Base-by-base conservation (phyloP, 345 rosid genomes). In the Theobroma cacao region DNA sequence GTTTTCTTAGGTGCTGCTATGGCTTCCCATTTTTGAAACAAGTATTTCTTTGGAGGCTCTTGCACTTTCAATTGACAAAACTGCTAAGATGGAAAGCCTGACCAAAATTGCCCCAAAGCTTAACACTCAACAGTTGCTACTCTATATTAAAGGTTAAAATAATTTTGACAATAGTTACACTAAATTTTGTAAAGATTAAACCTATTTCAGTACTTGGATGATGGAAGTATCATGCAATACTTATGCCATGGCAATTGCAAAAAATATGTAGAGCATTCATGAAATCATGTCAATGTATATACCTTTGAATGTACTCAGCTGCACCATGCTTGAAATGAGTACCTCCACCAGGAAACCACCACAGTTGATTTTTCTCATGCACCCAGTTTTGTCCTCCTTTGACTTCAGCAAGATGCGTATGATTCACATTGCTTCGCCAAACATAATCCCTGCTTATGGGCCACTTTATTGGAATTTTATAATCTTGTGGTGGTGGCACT, bases 321-420 rank as follows among this genome's bases (percentile, higher is more conserved):
- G 98, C 98, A 26, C 99, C 98, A 61, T 92, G 93, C 85, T 94
- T 96, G 83, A 96, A 96, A 90, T 96, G 94, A 67, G 99, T 91
- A 71, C 99, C 99, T 52, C 99, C 99, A 43, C 98, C 97, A 0
- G 99, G 99, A 72, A 96, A 96, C 97, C 97, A 94, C 98, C 98
- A 93, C 50, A 91, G 78, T 79, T 86, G 88, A 53, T 85, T 85
- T 72, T 87, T 88, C 77, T 89, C 91, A 68, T 92, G 99, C 43
- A 95, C 96, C 99, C 99, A 95, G 76, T 90, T 95, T 78, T 95
- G 96, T n/a, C 98, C 99, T 85, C 98, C 96, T 82, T 93, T 92
- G 36, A 93, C 92, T 78, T 89, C 86, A 77, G 98, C 94, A 66
- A 95, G 96, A 86, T 30, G 96, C 17, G 94, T 87, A 84, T 92